A percentile compares a stretch with the other conserved stretches of the same genome.
phyloP scores from a whole-genome alignment of 768 basidiomycete species.

The Psilocybe subaeruginosa region DNA sequence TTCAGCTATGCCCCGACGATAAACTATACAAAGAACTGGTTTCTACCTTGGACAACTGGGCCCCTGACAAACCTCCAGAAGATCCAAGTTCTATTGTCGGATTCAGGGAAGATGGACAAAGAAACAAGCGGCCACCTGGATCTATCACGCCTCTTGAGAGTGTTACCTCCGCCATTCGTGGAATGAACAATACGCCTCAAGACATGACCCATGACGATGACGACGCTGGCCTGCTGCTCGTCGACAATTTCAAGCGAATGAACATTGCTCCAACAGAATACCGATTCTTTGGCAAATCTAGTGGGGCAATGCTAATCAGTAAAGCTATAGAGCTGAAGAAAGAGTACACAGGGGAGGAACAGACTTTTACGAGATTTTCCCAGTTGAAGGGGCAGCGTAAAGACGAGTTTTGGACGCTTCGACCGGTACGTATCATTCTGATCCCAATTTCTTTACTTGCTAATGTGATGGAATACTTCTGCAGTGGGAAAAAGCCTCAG shows the following conservation, averaged over 20 bases:
- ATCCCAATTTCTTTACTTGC: not conserved
- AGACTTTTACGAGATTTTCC: not conserved
- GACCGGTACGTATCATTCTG: slow-evolving; percentile 30
- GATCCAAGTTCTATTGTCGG: slow-evolving; percentile 25
- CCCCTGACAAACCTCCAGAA: slow-evolving; percentile 20
- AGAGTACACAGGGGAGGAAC: slow-evolving; percentile 47
- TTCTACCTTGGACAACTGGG: slow-evolving; percentile 28
- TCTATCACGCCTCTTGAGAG: slow-evolving; percentile 23
- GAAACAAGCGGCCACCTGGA: not conserved
- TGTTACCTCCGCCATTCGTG: slow-evolving; percentile 37
- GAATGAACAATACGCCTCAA: slow-evolving; percentile 20
- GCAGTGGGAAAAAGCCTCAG: slow-evolving; percentile 40
- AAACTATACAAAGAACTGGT: slow-evolving; percentile 62
- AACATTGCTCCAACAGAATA: slow-evolving; percentile 36
- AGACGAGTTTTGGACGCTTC: slow-evolving; percentile 38
- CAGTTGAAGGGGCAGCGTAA: slow-evolving; percentile 23
- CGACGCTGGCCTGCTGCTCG: slow-evolving; percentile 35
- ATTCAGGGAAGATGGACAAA: not conserved
- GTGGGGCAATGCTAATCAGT: slow-evolving; percentile 55
- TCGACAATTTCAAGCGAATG: slow-evolving; percentile 38
- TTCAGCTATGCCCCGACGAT: slow-evolving; percentile 66
- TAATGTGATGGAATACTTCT: not conserved
- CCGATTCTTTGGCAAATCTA: slow-evolving; percentile 60
- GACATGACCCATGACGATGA: slow-evolving; percentile 33
- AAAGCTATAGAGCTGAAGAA: slow-evolving; percentile 63